These are phyloP conservation scores for Xerocomellus amylosporus DNA, from an alignment of 768 basidiomycete species.

Conservation along the genomic window DNA sequence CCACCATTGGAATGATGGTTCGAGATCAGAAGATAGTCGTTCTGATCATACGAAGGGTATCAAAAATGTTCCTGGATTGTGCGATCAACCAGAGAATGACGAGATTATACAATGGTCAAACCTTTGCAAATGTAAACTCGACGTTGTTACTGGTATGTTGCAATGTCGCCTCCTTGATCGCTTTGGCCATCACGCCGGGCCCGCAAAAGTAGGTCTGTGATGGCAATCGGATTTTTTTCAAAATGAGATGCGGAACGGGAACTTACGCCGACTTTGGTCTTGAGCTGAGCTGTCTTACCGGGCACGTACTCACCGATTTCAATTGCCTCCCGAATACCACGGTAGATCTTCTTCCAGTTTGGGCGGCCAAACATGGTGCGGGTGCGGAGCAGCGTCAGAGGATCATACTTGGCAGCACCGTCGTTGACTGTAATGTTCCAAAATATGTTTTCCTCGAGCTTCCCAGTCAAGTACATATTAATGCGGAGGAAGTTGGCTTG, in stretches of 20 bases:
- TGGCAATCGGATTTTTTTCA: background rate
- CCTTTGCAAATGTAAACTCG: slow-evolving; percentile 83
- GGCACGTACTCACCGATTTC: slow-evolving; percentile 81
- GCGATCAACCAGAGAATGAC: background rate
- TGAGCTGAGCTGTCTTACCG: slow-evolving; percentile 72
- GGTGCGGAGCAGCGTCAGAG: slow-evolving; percentile 82
- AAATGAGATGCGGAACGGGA: background rate
- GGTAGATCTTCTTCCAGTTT: slow-evolving; percentile 82
- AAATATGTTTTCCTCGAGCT: slow-evolving; percentile 80
- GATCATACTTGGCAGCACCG: slow-evolving; percentile 81
- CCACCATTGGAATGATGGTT: background rate
- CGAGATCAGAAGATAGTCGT: no score
- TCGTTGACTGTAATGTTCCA: slow-evolving; percentile 92
- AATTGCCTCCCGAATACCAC: slow-evolving; percentile 70
- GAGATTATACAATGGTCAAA: slow-evolving; percentile 30
- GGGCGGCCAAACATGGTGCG: slow-evolving; percentile 92
- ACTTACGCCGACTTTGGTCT: slow-evolving; percentile 80
- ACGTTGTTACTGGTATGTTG: slow-evolving; percentile 54
- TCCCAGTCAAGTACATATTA: slow-evolving; percentile 87
- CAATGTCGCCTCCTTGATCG: slow-evolving; percentile 69
- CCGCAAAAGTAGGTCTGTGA: slow-evolving; percentile 86
- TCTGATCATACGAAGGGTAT: no score
- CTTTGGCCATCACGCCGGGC: slow-evolving; percentile 68
- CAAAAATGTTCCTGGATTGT: slow-evolving; percentile 17
- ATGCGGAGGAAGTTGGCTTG: slow-evolving; percentile 90